phyloP scores from a whole-genome alignment of 2,329 filamentous ascomycete genomes.

The Monilinia aucupariae region DNA sequence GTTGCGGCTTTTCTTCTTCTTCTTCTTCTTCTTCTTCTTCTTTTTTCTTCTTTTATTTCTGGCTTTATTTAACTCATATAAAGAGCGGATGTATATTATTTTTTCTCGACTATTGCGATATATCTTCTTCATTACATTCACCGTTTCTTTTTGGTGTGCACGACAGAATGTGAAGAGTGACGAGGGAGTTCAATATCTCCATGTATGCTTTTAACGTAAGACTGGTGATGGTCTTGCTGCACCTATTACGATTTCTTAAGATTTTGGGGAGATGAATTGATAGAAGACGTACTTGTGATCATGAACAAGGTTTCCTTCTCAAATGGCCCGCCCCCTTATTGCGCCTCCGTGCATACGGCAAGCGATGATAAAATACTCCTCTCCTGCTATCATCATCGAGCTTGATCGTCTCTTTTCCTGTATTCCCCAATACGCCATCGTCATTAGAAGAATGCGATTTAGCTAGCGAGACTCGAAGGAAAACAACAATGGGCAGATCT shows the following conservation, averaged over 20 bases:
- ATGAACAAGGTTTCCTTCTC: too few species aligned
- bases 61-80: background rate
- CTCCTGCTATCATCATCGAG: too few species aligned
- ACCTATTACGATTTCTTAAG: background rate
- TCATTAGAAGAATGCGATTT: too few species aligned
- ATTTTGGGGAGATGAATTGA: background rate
- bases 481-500: too few species aligned
- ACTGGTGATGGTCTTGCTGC: background rate
- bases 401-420: background rate
- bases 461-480: too few species aligned
- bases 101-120: background rate
- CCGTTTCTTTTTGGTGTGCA: background rate
- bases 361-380: too few species aligned
- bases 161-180: background rate
- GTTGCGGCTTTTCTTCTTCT: background rate
- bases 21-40: background rate
- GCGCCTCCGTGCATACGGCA: too few species aligned
- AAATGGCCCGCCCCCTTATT: too few species aligned
- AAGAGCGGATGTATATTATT: conserved; percentile 2
- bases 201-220: background rate
- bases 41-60: background rate
- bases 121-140: background rate
- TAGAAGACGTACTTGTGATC: too few species aligned
- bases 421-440: background rate
- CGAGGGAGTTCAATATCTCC: background rate